These are phyloP conservation scores for Rhodofomes roseus DNA, from an alignment of 1,284 basidiomycete genomes.

Conservation along the genomic window DNA sequence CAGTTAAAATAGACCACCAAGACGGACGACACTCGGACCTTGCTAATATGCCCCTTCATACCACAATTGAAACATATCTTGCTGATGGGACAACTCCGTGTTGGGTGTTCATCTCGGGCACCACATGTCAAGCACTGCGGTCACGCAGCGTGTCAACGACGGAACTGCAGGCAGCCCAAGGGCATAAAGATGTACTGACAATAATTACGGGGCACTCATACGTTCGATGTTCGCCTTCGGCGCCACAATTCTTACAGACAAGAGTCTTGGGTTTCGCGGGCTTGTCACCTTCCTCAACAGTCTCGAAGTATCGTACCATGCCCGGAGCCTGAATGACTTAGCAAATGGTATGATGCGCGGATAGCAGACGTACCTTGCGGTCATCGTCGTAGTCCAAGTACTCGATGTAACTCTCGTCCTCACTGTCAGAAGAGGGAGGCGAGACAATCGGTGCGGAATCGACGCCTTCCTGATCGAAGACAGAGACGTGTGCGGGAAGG, in stretches of 20 bases:
- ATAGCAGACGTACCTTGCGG: conserved; percentile 40
- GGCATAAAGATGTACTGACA: conserved; percentile 38
- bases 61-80: conserved; percentile 86
- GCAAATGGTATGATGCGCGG: conserved; percentile 4
- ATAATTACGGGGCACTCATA: conserved; percentile 63
- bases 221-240: conserved; percentile 63
- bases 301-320: conserved; percentile 60
- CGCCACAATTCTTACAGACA: conserved; percentile 72
- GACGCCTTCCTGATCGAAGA: conserved; percentile 37
- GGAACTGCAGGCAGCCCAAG: conserved; percentile 1
- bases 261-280: conserved; percentile 38
- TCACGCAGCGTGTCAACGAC: background rate
- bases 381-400: conserved; percentile 68
- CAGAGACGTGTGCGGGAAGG: conserved; percentile 62
- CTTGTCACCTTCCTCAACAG: conserved; percentile 35
- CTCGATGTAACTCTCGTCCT: conserved; percentile 61
- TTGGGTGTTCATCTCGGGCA: conserved; percentile 79
- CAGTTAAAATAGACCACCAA: background rate
- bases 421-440: conserved; percentile 34
- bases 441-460: conserved; percentile 44
- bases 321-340: conserved; percentile 30
- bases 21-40: conserved; percentile 38
- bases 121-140: conserved; percentile 87
- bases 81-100: conserved; percentile 80
- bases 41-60: conserved; percentile 81